These are phyloP conservation scores for Eucalyptus victrix DNA, from an alignment of 345 rosid species.

Conservation along the genomic window DNA sequence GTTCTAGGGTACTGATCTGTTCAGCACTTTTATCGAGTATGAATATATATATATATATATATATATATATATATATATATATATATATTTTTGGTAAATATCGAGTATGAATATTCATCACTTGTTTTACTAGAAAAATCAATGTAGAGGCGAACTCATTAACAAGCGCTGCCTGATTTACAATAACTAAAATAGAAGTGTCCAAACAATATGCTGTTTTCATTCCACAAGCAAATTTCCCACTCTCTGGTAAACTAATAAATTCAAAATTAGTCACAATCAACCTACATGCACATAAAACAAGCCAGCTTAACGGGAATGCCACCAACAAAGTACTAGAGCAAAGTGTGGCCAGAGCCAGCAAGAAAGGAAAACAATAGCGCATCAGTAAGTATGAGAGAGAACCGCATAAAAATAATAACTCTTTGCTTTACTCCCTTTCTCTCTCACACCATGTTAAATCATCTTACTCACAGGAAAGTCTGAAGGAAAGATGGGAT, in stretches of 20 bases:
- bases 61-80: too few relatives aligned
- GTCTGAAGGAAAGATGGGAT: slow-evolving; percentile 17
- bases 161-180: not conserved
- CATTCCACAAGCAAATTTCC: not conserved
- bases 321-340: not conserved
- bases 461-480: slow-evolving; percentile 21
- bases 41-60: too few relatives aligned
- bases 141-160: not conserved
- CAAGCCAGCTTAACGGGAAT: not conserved
- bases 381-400: not conserved
- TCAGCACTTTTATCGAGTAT: not conserved
- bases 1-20: not conserved
- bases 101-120: not conserved
- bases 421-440: not conserved
- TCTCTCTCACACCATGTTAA: not conserved
- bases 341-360: not conserved
- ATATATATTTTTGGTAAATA: too few relatives aligned
- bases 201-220: not conserved
- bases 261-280: not conserved
- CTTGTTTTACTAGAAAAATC: not conserved
- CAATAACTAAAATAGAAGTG: not conserved
- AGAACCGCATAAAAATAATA: not conserved
- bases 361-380: not conserved
- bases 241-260: not conserved
- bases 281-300: not conserved